These are phyloP conservation scores for Rachicladosporium sp. DNA, from an alignment of 2,329 filamentous ascomycete species.

Conservation along the genomic window DNA sequence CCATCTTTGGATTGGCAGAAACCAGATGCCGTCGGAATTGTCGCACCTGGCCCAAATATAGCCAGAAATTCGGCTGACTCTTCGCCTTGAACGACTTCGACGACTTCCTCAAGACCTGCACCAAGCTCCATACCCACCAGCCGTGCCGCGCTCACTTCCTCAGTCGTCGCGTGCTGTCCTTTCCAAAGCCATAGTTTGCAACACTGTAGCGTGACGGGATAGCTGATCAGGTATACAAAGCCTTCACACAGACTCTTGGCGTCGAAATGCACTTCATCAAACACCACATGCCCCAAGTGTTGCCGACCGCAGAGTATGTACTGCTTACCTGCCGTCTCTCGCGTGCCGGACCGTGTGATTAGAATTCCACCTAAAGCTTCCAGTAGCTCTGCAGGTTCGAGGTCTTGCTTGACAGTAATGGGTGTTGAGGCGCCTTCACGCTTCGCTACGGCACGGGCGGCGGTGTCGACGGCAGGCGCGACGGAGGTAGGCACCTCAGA, in stretches of 20 bases:
- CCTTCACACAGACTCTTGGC: conserved; percentile 69
- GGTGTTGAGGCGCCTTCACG: conserved; percentile 3
- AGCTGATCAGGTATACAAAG: conserved; percentile 67
- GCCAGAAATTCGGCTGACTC: conserved; percentile 38
- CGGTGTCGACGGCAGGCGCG: no score
- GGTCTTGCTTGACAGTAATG: conserved; percentile 10
- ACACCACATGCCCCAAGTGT: conserved; percentile 73
- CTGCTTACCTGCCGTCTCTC: conserved; percentile 49
- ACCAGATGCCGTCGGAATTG: not conserved
- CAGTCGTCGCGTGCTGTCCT: conserved; percentile 70
- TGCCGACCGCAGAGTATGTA: conserved; percentile 87
- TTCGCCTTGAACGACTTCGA: conserved; percentile 70
- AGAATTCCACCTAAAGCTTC: conserved; percentile 84
- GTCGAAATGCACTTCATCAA: conserved; percentile 82
- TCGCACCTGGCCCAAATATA: conserved; percentile 15
- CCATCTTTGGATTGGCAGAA: conserved; percentile 74
- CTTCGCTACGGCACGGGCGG: conserved; percentile 1
- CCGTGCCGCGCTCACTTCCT: conserved; percentile 78
- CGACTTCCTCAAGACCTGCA: conserved; percentile 44
- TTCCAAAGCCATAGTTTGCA: conserved; percentile 78
- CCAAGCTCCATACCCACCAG: conserved; percentile 88
- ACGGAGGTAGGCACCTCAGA: no score
- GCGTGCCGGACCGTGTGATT: conserved; percentile 65
- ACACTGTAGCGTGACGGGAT: conserved; percentile 50
- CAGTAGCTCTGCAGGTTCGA: conserved; percentile 69